phyloP scores from a whole-genome alignment of 257 asterid genomes.

The Euphrasia confusa region DNA sequence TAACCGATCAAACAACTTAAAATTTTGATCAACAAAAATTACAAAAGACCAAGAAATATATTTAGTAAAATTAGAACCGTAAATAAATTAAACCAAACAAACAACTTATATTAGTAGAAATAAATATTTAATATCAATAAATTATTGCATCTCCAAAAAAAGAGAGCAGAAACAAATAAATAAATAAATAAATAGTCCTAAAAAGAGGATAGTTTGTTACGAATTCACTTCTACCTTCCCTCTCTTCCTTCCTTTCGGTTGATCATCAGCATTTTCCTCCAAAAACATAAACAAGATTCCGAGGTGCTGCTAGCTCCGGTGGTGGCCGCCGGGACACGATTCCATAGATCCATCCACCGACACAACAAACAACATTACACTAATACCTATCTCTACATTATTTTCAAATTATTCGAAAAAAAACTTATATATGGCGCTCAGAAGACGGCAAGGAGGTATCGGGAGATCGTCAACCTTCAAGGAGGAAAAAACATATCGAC shows the following conservation, averaged over 20 bases:
- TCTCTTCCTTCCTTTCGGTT: not conserved
- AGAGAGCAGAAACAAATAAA: no score
- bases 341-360: not conserved
- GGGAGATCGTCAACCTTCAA: constrained; percentile 53
- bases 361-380: not conserved
- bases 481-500: constrained; percentile 35
- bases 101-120: no score
- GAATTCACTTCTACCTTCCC: constrained; percentile 19
- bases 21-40: no score
- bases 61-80: no score
- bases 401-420: not conserved
- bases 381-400: not conserved
- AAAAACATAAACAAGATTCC: not conserved
- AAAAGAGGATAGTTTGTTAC: constrained; percentile 31
- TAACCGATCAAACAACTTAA: no score
- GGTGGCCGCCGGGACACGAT: constrained; percentile 14
- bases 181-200: not conserved
- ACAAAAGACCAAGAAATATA: no score
- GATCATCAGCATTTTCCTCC: not conserved
- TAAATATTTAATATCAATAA: no score
- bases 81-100: no score
- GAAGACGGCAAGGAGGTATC: constrained; percentile 56
- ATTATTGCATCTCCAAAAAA: no score
- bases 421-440: constrained; percentile 41
- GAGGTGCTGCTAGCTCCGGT: constrained; percentile 20